Conservation (phyloP, 148 eudicot genomes). For the Bassia scoparia region DNA sequence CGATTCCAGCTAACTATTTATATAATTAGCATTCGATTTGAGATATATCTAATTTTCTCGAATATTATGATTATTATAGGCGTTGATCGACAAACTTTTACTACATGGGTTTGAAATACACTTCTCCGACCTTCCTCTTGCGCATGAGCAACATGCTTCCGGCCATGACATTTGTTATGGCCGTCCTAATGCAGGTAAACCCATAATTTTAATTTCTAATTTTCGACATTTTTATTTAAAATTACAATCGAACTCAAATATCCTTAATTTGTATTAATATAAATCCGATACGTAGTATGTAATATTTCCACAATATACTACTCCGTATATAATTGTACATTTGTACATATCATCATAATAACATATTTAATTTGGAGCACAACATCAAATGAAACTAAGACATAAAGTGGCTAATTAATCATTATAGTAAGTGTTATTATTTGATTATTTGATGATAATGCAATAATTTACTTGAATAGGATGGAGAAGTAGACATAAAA, state of each 20-base stretch:
- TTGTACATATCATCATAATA: too few species aligned
- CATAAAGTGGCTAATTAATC: too few species aligned
- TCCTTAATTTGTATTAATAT: too few species aligned
- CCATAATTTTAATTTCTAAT: too few species aligned
- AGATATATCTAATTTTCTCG: neutral
- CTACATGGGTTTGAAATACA: constrained; percentile 74
- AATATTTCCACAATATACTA: too few species aligned
- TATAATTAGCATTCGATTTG: neutral
- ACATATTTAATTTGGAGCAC: too few species aligned
- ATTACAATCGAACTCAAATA: too few species aligned
- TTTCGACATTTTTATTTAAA: too few species aligned
- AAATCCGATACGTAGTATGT: too few species aligned
- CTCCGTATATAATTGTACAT: too few species aligned
- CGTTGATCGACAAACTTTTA: constrained; percentile 91
- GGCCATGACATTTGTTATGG: constrained; percentile 83
- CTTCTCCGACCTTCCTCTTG: constrained; percentile 84
- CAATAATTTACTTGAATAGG: constrained; percentile 36
- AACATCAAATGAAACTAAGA: too few species aligned
- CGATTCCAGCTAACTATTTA: neutral
- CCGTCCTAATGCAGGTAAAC: constrained; percentile 67
- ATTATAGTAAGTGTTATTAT: neutral
- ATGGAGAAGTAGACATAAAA: constrained; percentile 55
- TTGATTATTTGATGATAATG: constrained; percentile 2
- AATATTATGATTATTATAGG: constrained; percentile 34
- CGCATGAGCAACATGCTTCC: constrained; percentile 86